A percentile compares a stretch with the other conserved stretches of the same genome.
Conservation (phyloP, 2,329 filamentous ascomycete species). For the Microsporum ferrugineum region DNA sequence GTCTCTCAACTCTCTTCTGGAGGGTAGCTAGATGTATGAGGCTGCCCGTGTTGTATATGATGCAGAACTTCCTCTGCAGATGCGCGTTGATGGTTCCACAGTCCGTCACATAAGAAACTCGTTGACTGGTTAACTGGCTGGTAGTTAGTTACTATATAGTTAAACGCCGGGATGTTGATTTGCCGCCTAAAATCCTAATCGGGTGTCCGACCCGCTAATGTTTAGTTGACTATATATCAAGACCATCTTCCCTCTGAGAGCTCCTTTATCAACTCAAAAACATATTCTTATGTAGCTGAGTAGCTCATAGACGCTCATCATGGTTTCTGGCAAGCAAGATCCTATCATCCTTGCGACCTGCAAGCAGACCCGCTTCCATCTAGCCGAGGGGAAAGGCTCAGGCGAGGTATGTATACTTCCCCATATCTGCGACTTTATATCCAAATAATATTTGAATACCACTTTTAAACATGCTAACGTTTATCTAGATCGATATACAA, state of each 20-base stretch:
- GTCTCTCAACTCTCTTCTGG: too few relatives aligned
- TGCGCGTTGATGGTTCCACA: too few relatives aligned
- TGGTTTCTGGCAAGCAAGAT: not conserved
- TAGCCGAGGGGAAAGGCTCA: conserved; percentile 44
- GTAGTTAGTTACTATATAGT: too few relatives aligned
- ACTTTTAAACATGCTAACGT: not conserved
- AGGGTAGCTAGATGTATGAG: too few relatives aligned
- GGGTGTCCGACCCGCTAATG: not conserved
- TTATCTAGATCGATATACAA: conserved; percentile 54
- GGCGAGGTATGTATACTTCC: conserved; percentile 37
- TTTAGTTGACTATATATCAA: not conserved
- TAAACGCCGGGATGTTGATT: too few relatives aligned
- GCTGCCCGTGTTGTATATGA: too few relatives aligned
- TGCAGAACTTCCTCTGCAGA: too few relatives aligned
- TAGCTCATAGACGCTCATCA: not conserved
- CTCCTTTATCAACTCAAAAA: not conserved
- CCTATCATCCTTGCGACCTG: conserved; percentile 47
- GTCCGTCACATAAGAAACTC: too few relatives aligned
- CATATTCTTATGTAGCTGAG: too few relatives aligned
- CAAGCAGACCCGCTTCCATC: conserved; percentile 56
- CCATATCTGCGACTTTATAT: not conserved
- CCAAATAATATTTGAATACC: not conserved
- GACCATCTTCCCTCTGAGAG: too few relatives aligned
- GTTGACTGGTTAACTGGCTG: too few relatives aligned
- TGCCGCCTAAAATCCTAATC: too few relatives aligned